phyloP scores from a whole-genome alignment of 192 early-diverging fungal species.

The Chytriomyces sp. region DNA sequence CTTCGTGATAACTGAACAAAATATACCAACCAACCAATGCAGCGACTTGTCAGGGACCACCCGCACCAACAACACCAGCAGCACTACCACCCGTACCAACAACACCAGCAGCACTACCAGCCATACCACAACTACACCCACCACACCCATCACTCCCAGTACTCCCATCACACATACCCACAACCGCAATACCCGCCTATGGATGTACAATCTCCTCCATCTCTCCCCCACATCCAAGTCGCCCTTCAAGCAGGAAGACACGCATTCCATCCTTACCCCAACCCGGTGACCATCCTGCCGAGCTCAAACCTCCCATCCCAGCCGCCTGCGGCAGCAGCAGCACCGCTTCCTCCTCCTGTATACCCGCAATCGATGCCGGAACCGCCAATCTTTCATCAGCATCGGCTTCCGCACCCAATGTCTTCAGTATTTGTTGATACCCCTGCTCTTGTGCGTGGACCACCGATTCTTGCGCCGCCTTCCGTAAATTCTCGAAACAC shows the following conservation, averaged over 20 bases:
- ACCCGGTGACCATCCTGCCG: background rate
- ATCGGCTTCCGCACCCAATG: background rate
- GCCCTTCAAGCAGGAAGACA: background rate
- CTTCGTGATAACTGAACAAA: background rate
- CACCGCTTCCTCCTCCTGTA: background rate
- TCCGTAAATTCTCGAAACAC: background rate
- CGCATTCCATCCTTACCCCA: no score
- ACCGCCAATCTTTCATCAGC: background rate
- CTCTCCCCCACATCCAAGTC: background rate
- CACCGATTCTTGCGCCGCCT: background rate
- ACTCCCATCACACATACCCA: background rate
- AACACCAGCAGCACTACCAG: background rate
- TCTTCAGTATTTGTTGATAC: no score
- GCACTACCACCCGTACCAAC: background rate
- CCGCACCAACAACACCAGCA: background rate
- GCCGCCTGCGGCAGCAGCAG: background rate
- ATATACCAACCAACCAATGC: background rate
- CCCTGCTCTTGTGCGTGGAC: background rate
- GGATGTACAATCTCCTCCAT: background rate
- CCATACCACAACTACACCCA: background rate
- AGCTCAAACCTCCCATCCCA: background rate
- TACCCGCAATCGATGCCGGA: background rate
- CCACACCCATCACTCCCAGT: background rate
- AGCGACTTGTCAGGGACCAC: background rate
- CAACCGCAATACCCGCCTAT: background rate